Evolutionary conservation across 73 alveolate species (phyloP).

Genomic region (Tetrahymena malaccensis): DNA sequence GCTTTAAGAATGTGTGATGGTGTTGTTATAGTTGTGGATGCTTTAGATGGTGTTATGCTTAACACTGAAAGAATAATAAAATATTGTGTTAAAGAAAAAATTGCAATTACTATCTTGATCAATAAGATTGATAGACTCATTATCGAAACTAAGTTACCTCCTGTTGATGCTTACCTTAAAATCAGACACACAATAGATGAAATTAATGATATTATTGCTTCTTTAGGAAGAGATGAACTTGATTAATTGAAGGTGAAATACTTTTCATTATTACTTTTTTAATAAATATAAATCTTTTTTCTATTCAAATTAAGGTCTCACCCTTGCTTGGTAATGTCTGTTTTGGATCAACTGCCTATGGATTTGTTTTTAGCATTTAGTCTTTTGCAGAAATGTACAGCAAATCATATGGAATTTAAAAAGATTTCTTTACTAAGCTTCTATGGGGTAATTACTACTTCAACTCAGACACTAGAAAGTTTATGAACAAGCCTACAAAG

Average conservation of each 20-base stretch:
- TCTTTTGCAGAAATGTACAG: constrained; percentile 80
- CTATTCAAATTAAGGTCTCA: constrained; percentile 35
- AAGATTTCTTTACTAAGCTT: constrained; percentile 68
- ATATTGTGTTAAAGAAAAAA: constrained; percentile 69
- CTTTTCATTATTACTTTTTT: constrained; percentile 27
- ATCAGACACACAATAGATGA: constrained; percentile 89
- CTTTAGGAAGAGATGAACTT: constrained; percentile 29
- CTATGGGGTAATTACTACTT: constrained; percentile 97
- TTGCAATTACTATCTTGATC: constrained; percentile 82
- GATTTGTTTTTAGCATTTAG: constrained; percentile 80
- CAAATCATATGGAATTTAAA: constrained; percentile 54
- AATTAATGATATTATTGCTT: constrained; percentile 60
- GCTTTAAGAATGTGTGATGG: constrained; percentile 89
- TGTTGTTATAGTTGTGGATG: constrained; percentile 82
- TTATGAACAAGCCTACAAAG: constrained; percentile 52
- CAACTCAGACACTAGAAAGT: constrained; percentile 78
- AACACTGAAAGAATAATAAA: constrained; percentile 67
- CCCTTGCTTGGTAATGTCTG: constrained; percentile 85
- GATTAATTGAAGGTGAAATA: constrained; percentile 40
- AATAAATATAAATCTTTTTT: constrained; percentile 4
- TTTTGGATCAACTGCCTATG: constrained; percentile 85
- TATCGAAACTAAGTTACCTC: constrained; percentile 96
- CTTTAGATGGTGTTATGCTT: constrained; percentile 84
- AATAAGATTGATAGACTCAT: constrained; percentile 96
- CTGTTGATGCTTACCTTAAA: constrained; percentile 97